Conservation (phyloP, 192 early-diverging fungal genomes). For the Umbelopsis sp. region DNA sequence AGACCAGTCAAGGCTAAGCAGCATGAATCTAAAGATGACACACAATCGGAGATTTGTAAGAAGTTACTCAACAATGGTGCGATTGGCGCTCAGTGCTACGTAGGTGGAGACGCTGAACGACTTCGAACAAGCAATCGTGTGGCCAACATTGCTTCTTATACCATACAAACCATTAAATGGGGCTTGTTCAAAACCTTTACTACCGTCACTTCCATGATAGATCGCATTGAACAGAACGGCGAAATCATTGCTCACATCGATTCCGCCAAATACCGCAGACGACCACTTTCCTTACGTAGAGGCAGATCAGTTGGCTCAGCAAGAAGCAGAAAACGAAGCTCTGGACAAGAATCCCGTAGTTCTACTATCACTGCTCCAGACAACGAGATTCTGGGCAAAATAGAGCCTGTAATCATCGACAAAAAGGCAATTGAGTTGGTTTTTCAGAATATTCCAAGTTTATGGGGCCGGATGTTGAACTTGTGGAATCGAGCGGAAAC, state of each 20-base stretch:
- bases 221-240: conserved; percentile 14
- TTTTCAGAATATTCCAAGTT: conserved; percentile 22
- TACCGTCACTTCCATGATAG: conserved; percentile 1
- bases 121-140: conserved; percentile 20
- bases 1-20: not conserved
- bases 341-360: too few relatives aligned
- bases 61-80: conserved; percentile 23
- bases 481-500: conserved; percentile 23
- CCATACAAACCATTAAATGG: conserved; percentile 23
- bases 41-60: not conserved
- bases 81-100: conserved; percentile 26
- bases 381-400: not conserved
- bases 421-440: conserved; percentile 21
- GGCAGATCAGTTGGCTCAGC: not conserved
- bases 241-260: not conserved
- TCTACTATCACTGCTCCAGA: not conserved
- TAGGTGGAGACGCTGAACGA: conserved; percentile 22
- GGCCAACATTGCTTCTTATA: conserved; percentile 22
- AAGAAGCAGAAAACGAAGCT: not conserved
- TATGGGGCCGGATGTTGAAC: conserved; percentile 25
- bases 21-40: not conserved
- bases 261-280: not conserved
- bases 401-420: not conserved
- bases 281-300: not conserved
- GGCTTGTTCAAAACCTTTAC: conserved; percentile 14